Conservation (phyloP, 169 alveolate species). For the Plasmodium cynomolgi region DNA sequence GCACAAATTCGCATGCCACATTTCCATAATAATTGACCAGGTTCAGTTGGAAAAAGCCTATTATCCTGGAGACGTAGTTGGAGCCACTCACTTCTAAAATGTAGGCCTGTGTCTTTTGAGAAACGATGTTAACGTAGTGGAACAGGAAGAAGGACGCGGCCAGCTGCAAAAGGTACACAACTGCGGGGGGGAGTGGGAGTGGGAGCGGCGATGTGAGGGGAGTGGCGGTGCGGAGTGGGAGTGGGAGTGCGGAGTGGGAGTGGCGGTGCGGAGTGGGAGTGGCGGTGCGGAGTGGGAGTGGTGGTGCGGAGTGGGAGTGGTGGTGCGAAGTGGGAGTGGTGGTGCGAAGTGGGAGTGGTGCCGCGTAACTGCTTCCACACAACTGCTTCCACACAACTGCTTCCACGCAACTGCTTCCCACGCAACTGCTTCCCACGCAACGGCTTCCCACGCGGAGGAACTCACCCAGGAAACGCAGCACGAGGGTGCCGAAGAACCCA, state of each 20-base stretch:
- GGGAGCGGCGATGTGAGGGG: not conserved
- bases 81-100: constrained; percentile 44
- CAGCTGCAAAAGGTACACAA: constrained; percentile 24
- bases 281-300: too few relatives aligned
- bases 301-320: too few relatives aligned
- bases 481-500: constrained; percentile 21
- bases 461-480: constrained; percentile 26
- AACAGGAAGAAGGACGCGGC: constrained; percentile 24
- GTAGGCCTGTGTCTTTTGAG: constrained; percentile 44
- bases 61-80: constrained; percentile 11
- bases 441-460: not conserved
- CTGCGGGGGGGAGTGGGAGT: not conserved
- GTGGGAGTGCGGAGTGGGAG: not conserved
- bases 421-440: too few relatives aligned
- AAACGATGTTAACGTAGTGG: constrained; percentile 46
- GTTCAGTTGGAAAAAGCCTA: constrained; percentile 52
- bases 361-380: too few relatives aligned
- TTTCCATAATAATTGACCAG: constrained; percentile 42
- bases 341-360: too few relatives aligned
- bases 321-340: too few relatives aligned
- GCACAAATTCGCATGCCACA: constrained; percentile 31
- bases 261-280: not conserved
- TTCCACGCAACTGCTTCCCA: too few relatives aligned
- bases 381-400: too few relatives aligned
- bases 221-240: not conserved